A percentile compares a stretch with the other conserved stretches of the same genome.
These are phyloP conservation scores for Mortierella sp. DNA, from an alignment of 371 early-diverging fungal genomes.

Conservation along the genomic window DNA sequence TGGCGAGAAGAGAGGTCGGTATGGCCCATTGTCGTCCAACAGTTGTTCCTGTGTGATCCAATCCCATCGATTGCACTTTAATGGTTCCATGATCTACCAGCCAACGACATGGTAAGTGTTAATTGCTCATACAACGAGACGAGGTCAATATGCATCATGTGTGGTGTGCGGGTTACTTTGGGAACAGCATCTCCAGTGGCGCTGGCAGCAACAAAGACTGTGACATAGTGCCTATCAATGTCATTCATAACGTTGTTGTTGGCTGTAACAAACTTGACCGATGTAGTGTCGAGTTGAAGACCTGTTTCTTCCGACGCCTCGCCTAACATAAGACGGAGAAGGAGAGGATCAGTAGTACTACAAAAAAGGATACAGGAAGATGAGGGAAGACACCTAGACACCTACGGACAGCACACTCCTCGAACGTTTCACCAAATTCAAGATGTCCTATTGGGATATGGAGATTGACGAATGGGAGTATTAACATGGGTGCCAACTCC, in stretches of 20 bases:
- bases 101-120: too few relatives aligned
- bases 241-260: conserved; percentile 67
- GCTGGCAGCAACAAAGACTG: conserved; percentile 65
- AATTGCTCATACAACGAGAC: too few relatives aligned
- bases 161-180: conserved; percentile 27
- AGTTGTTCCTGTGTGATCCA: too few relatives aligned
- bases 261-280: conserved; percentile 58
- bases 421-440: conserved; percentile 69
- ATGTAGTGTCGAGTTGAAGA: conserved; percentile 45
- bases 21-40: too few relatives aligned
- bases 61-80: too few relatives aligned
- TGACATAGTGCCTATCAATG: conserved; percentile 70
- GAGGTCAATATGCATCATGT: neutral
- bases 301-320: conserved; percentile 73
- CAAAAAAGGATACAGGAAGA: neutral
- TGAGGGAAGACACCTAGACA: neutral
- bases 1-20: too few relatives aligned
- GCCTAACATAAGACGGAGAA: conserved; percentile 25
- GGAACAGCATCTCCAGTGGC: conserved; percentile 32
- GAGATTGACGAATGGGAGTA: neutral
- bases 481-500: neutral
- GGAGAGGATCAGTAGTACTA: neutral
- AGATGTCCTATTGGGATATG: conserved; percentile 58
- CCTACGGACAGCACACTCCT: conserved; percentile 66
- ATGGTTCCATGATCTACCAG: conserved; percentile 61